Base-by-base conservation (phyloP, 345 rosid genomes). In the Rhizophora mangle region DNA sequence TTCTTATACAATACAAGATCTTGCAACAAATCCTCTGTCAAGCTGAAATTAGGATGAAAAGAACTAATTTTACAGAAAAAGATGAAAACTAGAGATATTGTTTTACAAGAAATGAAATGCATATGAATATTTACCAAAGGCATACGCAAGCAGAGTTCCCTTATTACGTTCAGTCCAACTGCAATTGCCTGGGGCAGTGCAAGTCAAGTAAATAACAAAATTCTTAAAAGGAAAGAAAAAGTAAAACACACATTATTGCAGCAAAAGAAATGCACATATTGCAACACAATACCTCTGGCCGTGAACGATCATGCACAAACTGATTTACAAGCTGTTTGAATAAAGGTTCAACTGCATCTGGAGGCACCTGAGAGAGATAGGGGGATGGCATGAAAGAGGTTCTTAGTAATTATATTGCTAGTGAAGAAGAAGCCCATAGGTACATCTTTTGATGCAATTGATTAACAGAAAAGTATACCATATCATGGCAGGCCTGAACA, bases 321-420 rank as follows among this genome's bases (percentile, higher is more conserved):
- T 95, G 91, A 80, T 95, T 92, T 57, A 89, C 99, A 58, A 95
- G 87, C 83, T 95, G 98, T 80, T 75, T 88, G 72, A 95, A 92
- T 72, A 95, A 80, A 65, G 98, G 94, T 72, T 95, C 96, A 76
- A 88, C 98, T n/a, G 92, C 97, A 86, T 95, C 98, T 57, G 99
- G 92, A 76, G 97, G 98, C 69, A 95, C 92, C 99, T 95, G 70
- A 70, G 60, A 24, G 13, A 6, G 36, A 43, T 0, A 6, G 57
- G 19, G 36, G 20, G 46, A 58, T 24, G 46, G 30, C 19, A 32
- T 29, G 36, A 57, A 27, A 53, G 70, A 46, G 52, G 55, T 43
- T 13, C 62, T 15, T 24, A 60, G 37, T 16, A 32, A 37, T 8
- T 22, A 22, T 24, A 10, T 21, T 58, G 22, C 52, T 9, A 51